Conservation (phyloP, 345 rosid genomes). For the Melaleuca alternifolia region DNA sequence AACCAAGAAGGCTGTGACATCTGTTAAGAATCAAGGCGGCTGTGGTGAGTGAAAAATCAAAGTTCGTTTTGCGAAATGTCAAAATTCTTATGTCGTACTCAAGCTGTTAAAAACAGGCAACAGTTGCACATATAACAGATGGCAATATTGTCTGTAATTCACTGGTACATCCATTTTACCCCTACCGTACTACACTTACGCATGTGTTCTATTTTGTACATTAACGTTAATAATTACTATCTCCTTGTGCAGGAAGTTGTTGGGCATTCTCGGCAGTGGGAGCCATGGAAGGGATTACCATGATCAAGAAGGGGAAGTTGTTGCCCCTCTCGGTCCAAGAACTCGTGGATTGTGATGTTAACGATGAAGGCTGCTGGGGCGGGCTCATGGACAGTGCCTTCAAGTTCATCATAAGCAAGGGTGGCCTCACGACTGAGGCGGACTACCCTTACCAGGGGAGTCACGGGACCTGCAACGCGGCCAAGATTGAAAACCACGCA, state of each 20-base stretch:
- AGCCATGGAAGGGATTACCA: slow-evolving; percentile 39
- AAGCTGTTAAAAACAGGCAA: not conserved
- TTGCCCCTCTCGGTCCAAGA: slow-evolving; percentile 46
- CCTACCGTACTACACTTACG: not conserved
- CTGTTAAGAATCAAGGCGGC: slow-evolving; percentile 35
- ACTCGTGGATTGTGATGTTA: slow-evolving; percentile 34
- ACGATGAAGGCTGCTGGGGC: slow-evolving; percentile 23
- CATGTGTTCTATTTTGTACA: not conserved
- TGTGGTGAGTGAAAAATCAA: slow-evolving; percentile 20
- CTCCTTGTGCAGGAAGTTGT: slow-evolving; percentile 26
- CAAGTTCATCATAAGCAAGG: slow-evolving; percentile 16
- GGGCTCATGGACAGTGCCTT: slow-evolving; percentile 36
- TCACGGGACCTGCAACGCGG: slow-evolving; percentile 21
- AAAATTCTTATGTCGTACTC: not conserved
- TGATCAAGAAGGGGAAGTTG: slow-evolving; percentile 27
- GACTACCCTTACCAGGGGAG: slow-evolving; percentile 28
- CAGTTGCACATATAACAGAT: not conserved
- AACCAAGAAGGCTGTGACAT: slow-evolving; percentile 19
- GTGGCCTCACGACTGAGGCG: slow-evolving; percentile 32
- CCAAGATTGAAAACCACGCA: not conserved
- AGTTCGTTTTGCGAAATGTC: not conserved
- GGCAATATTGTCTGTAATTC: not conserved
- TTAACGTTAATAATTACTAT: not conserved
- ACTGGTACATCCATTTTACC: not conserved
- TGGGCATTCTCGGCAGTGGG: slow-evolving; percentile 63